phyloP scores from a whole-genome alignment of 192 early-diverging fungal genomes.

The Backusella sp. region DNA sequence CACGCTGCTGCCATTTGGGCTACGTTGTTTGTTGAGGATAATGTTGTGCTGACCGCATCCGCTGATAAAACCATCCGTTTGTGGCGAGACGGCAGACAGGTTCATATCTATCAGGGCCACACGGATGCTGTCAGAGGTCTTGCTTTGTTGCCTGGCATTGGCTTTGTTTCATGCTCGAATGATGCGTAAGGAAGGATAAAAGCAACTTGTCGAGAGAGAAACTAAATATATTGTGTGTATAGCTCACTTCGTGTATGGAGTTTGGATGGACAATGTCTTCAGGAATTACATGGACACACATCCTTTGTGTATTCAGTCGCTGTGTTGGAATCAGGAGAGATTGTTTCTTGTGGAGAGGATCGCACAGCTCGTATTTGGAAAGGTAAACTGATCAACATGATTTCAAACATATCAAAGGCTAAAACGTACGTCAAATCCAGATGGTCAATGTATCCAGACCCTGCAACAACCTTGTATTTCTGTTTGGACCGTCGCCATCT shows the following conservation, averaged over 20 bases:
- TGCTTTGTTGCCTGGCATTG: conserved; percentile 53
- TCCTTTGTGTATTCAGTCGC: conserved; percentile 89
- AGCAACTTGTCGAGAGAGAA: neutral
- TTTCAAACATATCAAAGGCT: neutral
- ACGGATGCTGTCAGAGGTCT: conserved; percentile 89
- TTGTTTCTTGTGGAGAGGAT: conserved; percentile 95
- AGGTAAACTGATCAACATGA: conserved; percentile 35
- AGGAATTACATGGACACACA: conserved; percentile 82
- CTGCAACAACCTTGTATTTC: conserved; percentile 86
- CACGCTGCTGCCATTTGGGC: conserved; percentile 90
- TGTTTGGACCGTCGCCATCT: conserved; percentile 82
- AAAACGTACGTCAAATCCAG: conserved; percentile 35
- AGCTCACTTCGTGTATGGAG: conserved; percentile 86
- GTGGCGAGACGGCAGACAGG: conserved; percentile 73
- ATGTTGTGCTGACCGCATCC: conserved; percentile 81
- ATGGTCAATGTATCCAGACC: conserved; percentile 68
- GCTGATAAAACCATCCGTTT: conserved; percentile 90
- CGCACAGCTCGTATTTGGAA: conserved; percentile 85
- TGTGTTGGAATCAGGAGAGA: conserved; percentile 69
- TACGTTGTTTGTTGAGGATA: conserved; percentile 74
- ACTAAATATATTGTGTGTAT: neutral
- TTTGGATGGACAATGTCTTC: conserved; percentile 63
- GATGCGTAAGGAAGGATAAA: conserved; percentile 59
- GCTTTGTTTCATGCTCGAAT: conserved; percentile 87
- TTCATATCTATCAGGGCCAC: conserved; percentile 75